Percentiles rank a stretch among this genome's conserved stretches.
Evolutionary conservation across 768 basidiomycete genomes (phyloP).

Genomic region (Suillus discolor): DNA sequence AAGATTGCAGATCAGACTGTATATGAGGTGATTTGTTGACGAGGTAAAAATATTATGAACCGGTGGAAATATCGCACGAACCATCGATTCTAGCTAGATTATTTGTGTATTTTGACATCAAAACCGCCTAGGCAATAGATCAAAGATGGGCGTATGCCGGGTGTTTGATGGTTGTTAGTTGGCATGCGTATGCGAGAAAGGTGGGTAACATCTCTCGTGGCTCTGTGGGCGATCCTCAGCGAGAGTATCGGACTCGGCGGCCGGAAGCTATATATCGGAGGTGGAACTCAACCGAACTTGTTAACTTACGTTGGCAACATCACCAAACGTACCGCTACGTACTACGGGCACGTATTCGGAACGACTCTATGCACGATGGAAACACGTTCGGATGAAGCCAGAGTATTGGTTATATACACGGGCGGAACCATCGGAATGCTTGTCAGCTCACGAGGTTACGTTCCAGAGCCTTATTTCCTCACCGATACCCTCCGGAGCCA

Average conservation of each 20-base stretch:
- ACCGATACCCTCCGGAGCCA: constrained; percentile 83
- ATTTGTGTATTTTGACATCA: too few species aligned
- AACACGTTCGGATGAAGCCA: constrained; percentile 62
- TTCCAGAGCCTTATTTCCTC: constrained; percentile 86
- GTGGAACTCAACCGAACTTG: not conserved
- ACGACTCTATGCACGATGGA: constrained; percentile 43
- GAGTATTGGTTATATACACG: constrained; percentile 88
- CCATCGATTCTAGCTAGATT: too few species aligned
- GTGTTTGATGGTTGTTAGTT: not conserved
- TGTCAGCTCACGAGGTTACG: constrained; percentile 72
- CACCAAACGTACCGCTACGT: not conserved
- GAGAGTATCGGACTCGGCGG: not conserved
- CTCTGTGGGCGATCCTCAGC: not conserved
- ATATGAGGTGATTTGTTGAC: too few species aligned
- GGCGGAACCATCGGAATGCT: constrained; percentile 93
- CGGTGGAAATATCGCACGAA: too few species aligned
- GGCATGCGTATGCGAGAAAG: not conserved
- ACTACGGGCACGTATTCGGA: too few species aligned
- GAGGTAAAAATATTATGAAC: too few species aligned
- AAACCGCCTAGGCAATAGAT: too few species aligned
- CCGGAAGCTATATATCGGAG: too few species aligned
- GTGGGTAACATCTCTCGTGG: not conserved
- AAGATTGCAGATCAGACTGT: too few species aligned
- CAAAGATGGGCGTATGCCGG: not conserved
- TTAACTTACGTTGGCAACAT: not conserved